phyloP scores from a whole-genome alignment of 208 protist genomes.

The Crithidia sp. region DNA sequence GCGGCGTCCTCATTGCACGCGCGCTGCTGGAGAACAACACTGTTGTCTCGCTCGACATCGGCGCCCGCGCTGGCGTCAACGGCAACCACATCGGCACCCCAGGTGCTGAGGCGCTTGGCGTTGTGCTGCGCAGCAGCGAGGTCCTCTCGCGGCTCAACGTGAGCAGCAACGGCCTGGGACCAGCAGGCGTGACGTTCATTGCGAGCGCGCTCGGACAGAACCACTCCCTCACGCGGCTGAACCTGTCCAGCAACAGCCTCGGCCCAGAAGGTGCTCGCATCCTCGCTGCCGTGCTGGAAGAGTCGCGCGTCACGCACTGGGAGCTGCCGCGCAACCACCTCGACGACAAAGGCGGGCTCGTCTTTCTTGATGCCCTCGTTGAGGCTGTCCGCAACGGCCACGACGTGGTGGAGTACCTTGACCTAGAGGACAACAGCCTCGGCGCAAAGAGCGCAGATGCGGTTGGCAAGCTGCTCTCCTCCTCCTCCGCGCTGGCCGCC shows the following conservation, averaged over 20 bases:
- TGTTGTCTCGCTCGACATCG: constrained; percentile 91
- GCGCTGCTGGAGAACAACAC: constrained; percentile 89
- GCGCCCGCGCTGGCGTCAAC: constrained; percentile 84
- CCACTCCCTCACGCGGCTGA: constrained; percentile 76
- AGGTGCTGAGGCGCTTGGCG: constrained; percentile 81
- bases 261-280: constrained; percentile 67
- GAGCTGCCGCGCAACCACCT: constrained; percentile 77
- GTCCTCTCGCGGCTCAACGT: constrained; percentile 89
- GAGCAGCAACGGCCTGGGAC: constrained; percentile 89
- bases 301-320: constrained; percentile 55
- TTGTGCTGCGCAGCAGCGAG: constrained; percentile 77
- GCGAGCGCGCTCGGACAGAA: constrained; percentile 70
- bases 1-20: constrained; percentile 74
- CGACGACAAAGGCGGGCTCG: constrained; percentile 68
- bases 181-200: constrained; percentile 70
- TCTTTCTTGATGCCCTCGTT: constrained; percentile 64
- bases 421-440: constrained; percentile 78
- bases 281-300: constrained; percentile 66
- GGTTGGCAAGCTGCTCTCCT: constrained; percentile 52
- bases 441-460: constrained; percentile 54
- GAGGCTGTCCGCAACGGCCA: constrained; percentile 58
- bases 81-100: constrained; percentile 90
- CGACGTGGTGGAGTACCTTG: constrained; percentile 65
- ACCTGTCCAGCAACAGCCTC: constrained; percentile 90
- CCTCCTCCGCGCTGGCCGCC: constrained; percentile 46